phyloP scores from a whole-genome alignment of 768 basidiomycete genomes.

The Floccularia luteovirens region DNA sequence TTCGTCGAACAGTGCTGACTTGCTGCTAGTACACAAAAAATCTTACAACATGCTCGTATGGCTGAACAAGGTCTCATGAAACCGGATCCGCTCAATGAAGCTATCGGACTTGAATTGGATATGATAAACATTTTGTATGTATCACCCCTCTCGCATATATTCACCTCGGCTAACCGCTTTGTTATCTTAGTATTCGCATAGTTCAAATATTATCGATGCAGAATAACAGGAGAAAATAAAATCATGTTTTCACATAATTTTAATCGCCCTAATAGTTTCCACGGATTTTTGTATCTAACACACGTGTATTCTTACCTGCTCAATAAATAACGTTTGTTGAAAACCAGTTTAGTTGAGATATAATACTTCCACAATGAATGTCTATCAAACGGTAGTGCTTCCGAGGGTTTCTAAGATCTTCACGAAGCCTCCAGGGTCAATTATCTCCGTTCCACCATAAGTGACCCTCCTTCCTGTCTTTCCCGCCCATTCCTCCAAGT shows the following conservation, averaged over 20 bases:
- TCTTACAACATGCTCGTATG: conserved; percentile 67
- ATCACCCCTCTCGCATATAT: not conserved
- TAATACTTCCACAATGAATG: conserved; percentile 6
- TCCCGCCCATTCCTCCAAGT: conserved; percentile 88
- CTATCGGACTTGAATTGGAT: conserved; percentile 73
- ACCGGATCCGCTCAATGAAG: conserved; percentile 72
- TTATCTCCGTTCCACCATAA: conserved; percentile 94
- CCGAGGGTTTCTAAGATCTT: conserved; percentile 61
- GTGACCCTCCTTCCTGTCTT: conserved; percentile 80
- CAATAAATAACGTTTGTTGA: not conserved
- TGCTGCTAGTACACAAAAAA: conserved; percentile 69
- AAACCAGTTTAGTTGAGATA: not conserved
- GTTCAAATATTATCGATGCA: conserved; percentile 76
- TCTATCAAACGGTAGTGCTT: conserved; percentile 15
- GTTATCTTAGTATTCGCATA: conserved; percentile 53
- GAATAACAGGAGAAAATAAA: conserved; percentile 24
- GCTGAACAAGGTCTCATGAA: conserved; percentile 61
- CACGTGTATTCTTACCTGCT: conserved; percentile 6
- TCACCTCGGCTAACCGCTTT: conserved; percentile 3
- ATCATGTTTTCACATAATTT: not conserved
- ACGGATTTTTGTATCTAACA: conserved; percentile 1
- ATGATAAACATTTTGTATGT: conserved; percentile 87
- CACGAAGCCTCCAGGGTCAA: conserved; percentile 85
- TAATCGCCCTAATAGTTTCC: not conserved
- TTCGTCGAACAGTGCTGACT: not conserved